Evolutionary conservation across 2,329 filamentous ascomycete species (phyloP), one percentile per base, ranked within the genome.

Genomic region (Claviceps fusiformis): DNA sequence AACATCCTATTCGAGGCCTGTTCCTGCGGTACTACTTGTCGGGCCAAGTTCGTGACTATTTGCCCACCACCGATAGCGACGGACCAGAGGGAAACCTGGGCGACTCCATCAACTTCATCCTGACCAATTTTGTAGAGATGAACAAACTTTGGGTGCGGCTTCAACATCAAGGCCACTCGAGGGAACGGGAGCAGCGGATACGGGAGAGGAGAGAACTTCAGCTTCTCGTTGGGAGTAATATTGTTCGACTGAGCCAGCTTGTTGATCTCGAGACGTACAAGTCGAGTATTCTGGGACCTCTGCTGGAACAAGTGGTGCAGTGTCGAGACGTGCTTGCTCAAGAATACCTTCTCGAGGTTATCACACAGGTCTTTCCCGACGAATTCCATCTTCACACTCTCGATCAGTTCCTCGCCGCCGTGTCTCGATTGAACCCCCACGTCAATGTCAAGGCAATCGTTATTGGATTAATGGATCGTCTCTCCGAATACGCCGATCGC

Each of bases 41-140:
- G 29, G 92, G 93, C 43, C 93, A 98, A 73, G 92, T 93, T 44
- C 81, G 93, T 64, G 93, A 98, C 70, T 83, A 83, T 67, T 77
- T 98, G 53, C 93, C 93, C 0, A 81, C 81, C 1, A 88, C 88
- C 50, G 85, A 83, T 58, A 82, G 89, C 52, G 92, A 97, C 57
- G 93, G 93, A 0, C 90, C 92, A 2, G 91, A 97, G 69, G 93
- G 93, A 52, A 97, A 96, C 65, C 75, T 97, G 51, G 89, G 95
- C 69, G 93, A 98, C 72, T 96, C 91, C 41, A 95, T 98, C 73
- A 96, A 89, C 74, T 98, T 98, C 67, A 86, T 97, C 55, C 75
- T 98, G 66, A 98, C 93, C 58, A 98, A 98, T 65, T 98, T 98
- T 67, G 93, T 98, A 62, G 93, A 98, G 73, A 98, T 98, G 93